Base-by-base conservation (phyloP, 1,284 basidiomycete species). In the Malassezia japonica region DNA sequence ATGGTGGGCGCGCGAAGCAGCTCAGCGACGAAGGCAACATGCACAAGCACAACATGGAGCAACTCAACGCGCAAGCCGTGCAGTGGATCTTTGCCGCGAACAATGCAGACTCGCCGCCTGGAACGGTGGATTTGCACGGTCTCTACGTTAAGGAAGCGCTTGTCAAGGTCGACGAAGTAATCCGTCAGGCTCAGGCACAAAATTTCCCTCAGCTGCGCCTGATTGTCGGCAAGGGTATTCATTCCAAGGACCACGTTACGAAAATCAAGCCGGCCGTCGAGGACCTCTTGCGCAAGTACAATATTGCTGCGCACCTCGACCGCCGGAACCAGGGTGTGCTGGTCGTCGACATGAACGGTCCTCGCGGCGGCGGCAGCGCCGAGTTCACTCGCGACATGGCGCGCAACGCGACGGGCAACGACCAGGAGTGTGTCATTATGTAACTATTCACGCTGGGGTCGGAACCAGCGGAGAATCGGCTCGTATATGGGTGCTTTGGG, bases 261-360 rank as follows among this genome's bases (percentile, higher is more conserved):
- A 94, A 94, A 75, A 81, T 96, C 71, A 91, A 87, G 70, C 92
- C 92, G 18, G 91, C 90, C 3, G 85, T 98, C 41, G 86, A 86
- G 71, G 83, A 86, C 42, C 76, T 95, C 49, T 87, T 91, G 81
- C 78, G 79, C 55, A 85, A 84, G 84, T 86, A 60, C 33, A 29
- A 49, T 42, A 15, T 46, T 6, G 28, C 41, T 24, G 86, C 87
- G 2, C 77, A 85, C 53, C 72, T 90, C 10, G 92, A 96, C 74
- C 83, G 83, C 1, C 73, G 80, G 21, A 96, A 96, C 63, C 73
- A 80, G 0, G 91, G 92, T 8, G 87, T 96, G 4, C 78, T 96
- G 8, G 76, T 95, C 40, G 87, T 92, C 9, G 80, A 83, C 55
- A 77, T 95, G n/a, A 70, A 74, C 8, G 77, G 78, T 1, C 72